phyloP scores from a whole-genome alignment of 208 protist species.

The Vickermania spadyakhi region DNA sequence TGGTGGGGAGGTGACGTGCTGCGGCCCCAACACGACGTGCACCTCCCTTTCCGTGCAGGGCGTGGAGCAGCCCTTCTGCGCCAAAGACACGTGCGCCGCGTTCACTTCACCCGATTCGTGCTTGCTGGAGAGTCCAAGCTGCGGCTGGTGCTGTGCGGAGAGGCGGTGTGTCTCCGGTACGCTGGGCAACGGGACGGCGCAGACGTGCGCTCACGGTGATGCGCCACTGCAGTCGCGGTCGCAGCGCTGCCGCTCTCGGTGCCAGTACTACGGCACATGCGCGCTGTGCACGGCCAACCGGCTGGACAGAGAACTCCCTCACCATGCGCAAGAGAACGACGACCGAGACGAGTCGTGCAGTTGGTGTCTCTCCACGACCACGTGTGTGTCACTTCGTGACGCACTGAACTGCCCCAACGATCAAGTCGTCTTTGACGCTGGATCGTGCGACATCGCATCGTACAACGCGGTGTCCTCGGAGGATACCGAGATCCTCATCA shows the following conservation, averaged over 20 bases:
- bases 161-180: conserved; percentile 17
- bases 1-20: conserved; percentile 21
- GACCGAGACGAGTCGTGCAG: conserved; percentile 11
- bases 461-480: background rate
- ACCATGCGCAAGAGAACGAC: conserved; percentile 3
- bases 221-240: background rate
- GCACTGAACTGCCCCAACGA: conserved; percentile 18
- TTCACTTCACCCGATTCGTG: conserved; percentile 21
- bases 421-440: conserved; percentile 6
- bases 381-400: conserved; percentile 20
- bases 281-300: conserved; percentile 12
- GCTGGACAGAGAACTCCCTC: too few relatives aligned
- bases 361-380: conserved; percentile 41
- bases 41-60: conserved; percentile 1
- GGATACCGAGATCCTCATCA: background rate
- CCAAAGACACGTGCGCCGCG: conserved; percentile 12
- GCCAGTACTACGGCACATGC: conserved; percentile 35
- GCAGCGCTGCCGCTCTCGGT: conserved; percentile 21
- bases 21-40: conserved; percentile 14
- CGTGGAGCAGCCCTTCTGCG: conserved; percentile 4
- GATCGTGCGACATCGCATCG: conserved; percentile 9
- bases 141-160: conserved; percentile 41
- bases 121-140: conserved; percentile 8
- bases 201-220: background rate
- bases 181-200: background rate